These are phyloP conservation scores for Penicillium angulare DNA, from an alignment of 495 filamentous ascomycete species.

Conservation along the genomic window DNA sequence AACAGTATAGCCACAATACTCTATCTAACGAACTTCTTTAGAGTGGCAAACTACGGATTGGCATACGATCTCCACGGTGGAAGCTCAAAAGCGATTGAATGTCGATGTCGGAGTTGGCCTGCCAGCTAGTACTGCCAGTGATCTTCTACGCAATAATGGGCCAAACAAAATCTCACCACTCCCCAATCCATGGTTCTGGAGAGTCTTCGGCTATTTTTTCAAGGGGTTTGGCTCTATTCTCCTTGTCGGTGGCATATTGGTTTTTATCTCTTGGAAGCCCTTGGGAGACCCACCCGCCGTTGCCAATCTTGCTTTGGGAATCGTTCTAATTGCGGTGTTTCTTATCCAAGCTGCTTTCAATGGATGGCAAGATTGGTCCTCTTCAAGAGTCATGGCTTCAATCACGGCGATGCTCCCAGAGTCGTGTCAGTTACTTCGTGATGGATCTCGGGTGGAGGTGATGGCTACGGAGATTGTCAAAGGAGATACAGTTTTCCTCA, in stretches of 20 bases:
- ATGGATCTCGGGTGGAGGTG: slow-evolving; percentile 44
- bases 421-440: slow-evolving; percentile 54
- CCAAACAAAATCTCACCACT: slow-evolving; percentile 57
- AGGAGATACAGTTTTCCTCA: slow-evolving; percentile 63
- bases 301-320: slow-evolving; percentile 65
- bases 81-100: slow-evolving; percentile 53
- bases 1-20: background rate
- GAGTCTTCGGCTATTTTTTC: slow-evolving; percentile 63
- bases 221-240: slow-evolving; percentile 67
- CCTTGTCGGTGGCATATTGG: slow-evolving; percentile 58
- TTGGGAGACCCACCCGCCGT: slow-evolving; percentile 62
- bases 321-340: slow-evolving; percentile 64
- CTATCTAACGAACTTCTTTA: background rate
- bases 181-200: slow-evolving; percentile 48
- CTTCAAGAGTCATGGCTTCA: slow-evolving; percentile 60
- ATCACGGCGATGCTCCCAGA: slow-evolving; percentile 69
- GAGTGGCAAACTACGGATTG: slow-evolving; percentile 46
- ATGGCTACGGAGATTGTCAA: slow-evolving; percentile 58
- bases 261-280: slow-evolving; percentile 69
- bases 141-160: slow-evolving; percentile 48
- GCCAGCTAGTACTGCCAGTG: slow-evolving; percentile 44
- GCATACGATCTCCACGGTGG: slow-evolving; percentile 54
- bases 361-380: slow-evolving; percentile 62
- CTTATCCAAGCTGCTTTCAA: slow-evolving; percentile 69
- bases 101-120: slow-evolving; percentile 50